Conservation (phyloP, 345 rosid genomes). For the Euphorbia tirucalli region DNA sequence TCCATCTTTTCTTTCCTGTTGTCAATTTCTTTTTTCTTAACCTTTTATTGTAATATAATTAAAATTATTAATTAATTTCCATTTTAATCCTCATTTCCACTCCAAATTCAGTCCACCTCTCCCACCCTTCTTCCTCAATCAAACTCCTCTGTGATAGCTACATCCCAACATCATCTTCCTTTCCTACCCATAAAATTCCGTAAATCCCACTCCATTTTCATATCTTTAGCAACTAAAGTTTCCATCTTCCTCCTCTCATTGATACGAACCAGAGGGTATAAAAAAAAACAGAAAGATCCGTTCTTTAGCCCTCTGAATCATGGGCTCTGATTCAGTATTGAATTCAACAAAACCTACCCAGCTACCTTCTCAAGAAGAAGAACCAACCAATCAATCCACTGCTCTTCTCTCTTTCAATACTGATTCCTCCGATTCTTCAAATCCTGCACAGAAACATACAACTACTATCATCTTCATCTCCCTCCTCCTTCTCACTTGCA, state of each 20-base stretch:
- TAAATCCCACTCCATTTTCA: neutral
- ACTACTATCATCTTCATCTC: conserved; percentile 48
- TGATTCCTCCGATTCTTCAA: conserved; percentile 29
- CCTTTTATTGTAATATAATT: no score
- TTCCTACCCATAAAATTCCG: neutral
- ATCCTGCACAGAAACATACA: conserved; percentile 24
- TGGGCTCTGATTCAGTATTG: conserved; percentile 39
- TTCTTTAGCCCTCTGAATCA: neutral
- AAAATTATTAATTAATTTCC: neutral
- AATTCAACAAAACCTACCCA: conserved; percentile 38
- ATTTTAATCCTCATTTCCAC: neutral
- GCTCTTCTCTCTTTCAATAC: conserved; percentile 59
- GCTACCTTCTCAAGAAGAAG: conserved; percentile 40
- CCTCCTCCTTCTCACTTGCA: conserved; percentile 51
- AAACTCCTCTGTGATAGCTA: neutral
- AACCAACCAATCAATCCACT: conserved; percentile 38
- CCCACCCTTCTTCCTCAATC: neutral
- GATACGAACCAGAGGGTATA: neutral
- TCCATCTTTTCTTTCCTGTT: no score
- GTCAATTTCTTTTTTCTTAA: neutral
- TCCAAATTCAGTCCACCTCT: neutral
- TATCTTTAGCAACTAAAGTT: neutral
- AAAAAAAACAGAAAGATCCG: neutral
- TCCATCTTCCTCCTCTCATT: neutral
- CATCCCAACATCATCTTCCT: conserved; percentile 5